phyloP scores from a whole-genome alignment of 78 protist genomes.

The Mantamonas sphyraenae region DNA sequence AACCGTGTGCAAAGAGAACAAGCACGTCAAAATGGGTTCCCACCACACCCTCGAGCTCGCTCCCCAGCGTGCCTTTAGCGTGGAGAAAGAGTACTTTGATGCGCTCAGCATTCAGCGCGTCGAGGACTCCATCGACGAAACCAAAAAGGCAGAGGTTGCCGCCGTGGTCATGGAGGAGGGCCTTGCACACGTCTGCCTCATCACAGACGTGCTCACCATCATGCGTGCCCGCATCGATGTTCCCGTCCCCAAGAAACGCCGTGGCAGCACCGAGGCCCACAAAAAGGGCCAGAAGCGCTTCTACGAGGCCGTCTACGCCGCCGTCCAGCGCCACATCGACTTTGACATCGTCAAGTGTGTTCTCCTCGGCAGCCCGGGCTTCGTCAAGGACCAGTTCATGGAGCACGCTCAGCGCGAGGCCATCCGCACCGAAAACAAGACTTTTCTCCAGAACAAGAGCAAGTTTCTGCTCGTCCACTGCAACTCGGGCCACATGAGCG shows the following conservation, averaged over 20 bases:
- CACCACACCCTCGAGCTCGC: constrained; percentile 77
- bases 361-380: constrained; percentile 78
- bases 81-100: constrained; percentile 73
- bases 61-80: constrained; percentile 42
- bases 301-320: constrained; percentile 49
- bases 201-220: constrained; percentile 68
- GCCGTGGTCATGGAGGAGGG: constrained; percentile 59
- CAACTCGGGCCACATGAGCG: constrained; percentile 73
- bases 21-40: constrained; percentile 60
- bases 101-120: constrained; percentile 52
- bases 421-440: constrained; percentile 24
- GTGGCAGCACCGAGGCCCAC: constrained; percentile 31
- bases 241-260: constrained; percentile 36
- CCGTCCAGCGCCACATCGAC: constrained; percentile 58
- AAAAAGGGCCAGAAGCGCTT: constrained; percentile 31
- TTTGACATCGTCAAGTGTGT: constrained; percentile 72
- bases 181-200: constrained; percentile 64
- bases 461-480: constrained; percentile 66
- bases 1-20: constrained; percentile 44
- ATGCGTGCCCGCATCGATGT: constrained; percentile 53
- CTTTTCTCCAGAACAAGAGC: constrained; percentile 28
- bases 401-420: background rate
- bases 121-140: constrained; percentile 44
- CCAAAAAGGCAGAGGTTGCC: constrained; percentile 70
- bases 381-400: constrained; percentile 15